phyloP scores from a whole-genome alignment of 2,329 filamentous ascomycete genomes.

The Penicillium brevicompactum region DNA sequence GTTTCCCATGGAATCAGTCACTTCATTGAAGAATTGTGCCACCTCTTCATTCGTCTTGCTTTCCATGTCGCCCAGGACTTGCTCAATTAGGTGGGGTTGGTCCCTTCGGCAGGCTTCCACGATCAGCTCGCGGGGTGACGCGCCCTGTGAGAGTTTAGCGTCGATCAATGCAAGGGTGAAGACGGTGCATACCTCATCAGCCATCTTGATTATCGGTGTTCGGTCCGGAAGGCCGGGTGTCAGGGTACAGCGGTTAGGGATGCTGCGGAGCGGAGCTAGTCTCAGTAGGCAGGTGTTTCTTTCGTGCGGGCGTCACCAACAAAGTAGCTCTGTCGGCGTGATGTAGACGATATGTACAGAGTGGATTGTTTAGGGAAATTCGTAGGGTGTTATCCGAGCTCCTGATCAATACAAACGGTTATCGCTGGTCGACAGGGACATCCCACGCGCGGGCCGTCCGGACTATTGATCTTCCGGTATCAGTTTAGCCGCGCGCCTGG shows the following conservation, averaged over 20 bases:
- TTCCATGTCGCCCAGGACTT: slow-evolving; percentile 67
- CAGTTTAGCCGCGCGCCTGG: slow-evolving; percentile 27
- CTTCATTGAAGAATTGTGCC: slow-evolving; percentile 78
- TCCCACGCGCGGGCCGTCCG: slow-evolving; percentile 14
- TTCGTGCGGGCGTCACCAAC: not conserved
- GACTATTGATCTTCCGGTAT: slow-evolving; percentile 19
- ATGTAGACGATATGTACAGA: slow-evolving; percentile 17
- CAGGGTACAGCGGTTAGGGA: not conserved
- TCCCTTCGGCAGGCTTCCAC: slow-evolving; percentile 92
- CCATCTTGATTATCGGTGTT: slow-evolving; percentile 33
- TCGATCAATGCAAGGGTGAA: not conserved
- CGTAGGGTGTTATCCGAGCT: slow-evolving; percentile 2
- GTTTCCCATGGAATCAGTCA: slow-evolving; percentile 83
- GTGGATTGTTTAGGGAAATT: not conserved
- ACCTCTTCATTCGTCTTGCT: slow-evolving; percentile 63
- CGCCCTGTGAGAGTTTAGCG: slow-evolving; percentile 62
- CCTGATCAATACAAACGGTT: slow-evolving; percentile 5
- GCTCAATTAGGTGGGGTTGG: slow-evolving; percentile 80
- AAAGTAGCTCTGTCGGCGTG: not conserved
- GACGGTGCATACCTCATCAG: slow-evolving; percentile 42
- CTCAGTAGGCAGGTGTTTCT: not conserved
- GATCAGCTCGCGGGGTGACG: slow-evolving; percentile 79
- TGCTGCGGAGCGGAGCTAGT: not conserved
- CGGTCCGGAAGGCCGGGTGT: not conserved
- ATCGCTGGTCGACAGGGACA: slow-evolving; percentile 21